Evolutionary conservation across 1,284 basidiomycete genomes (phyloP).

Genomic region (Ganoderma sp.): DNA sequence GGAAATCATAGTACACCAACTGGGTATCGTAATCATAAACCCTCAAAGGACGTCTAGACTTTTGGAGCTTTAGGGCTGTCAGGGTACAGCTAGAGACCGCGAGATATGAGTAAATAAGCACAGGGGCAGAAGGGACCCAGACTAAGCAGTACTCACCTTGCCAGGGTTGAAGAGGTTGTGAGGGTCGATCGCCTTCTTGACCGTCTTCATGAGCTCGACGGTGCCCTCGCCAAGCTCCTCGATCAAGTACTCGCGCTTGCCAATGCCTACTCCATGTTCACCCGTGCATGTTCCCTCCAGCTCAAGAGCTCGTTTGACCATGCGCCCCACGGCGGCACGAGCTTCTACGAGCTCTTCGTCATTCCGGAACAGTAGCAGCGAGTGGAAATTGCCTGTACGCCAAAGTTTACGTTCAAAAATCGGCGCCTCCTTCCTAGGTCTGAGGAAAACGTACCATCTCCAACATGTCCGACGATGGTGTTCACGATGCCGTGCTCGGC

Average conservation of each 20-base stretch:
- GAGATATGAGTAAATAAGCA: background rate
- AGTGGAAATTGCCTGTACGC: constrained; percentile 58
- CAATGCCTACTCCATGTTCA: constrained; percentile 90
- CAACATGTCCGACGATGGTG: constrained; percentile 21
- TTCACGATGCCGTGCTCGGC: constrained; percentile 3
- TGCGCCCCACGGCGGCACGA: constrained; percentile 62
- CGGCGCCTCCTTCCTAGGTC: background rate
- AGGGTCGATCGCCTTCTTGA: constrained; percentile 82
- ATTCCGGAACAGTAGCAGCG: constrained; percentile 63
- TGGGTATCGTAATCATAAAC: background rate
- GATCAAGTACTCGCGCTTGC: constrained; percentile 77
- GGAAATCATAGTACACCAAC: background rate
- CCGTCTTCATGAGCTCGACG: constrained; percentile 82
- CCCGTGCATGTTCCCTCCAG: constrained; percentile 85
- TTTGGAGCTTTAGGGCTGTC: constrained; percentile 18
- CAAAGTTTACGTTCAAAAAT: background rate
- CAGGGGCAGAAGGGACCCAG: no score
- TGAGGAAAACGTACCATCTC: constrained; percentile 12
- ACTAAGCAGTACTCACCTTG: constrained; percentile 59
- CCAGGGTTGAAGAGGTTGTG: constrained; percentile 84
- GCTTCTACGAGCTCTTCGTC: constrained; percentile 63
- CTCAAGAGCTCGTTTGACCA: constrained; percentile 75
- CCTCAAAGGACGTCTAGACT: background rate
- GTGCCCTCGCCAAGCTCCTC: constrained; percentile 85
- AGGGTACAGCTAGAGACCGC: constrained; percentile 19